A percentile compares a stretch with the other conserved stretches of the same genome.
Evolutionary conservation across 345 rosid genomes (phyloP).

Genomic region (Eucalyptus leucophloia): DNA sequence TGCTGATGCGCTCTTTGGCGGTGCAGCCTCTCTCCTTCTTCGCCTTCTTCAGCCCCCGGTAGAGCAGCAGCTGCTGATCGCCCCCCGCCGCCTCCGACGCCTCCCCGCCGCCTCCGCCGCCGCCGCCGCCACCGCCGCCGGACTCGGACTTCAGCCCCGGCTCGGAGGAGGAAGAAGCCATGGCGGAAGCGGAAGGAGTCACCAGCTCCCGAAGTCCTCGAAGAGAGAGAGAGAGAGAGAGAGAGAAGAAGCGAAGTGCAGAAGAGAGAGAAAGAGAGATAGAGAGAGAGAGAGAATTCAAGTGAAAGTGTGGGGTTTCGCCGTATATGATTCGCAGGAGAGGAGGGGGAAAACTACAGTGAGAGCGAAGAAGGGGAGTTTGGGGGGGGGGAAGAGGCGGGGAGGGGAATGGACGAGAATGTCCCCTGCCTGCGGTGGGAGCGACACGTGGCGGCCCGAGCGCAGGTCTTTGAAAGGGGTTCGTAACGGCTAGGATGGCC

Average conservation of each 20-base stretch:
- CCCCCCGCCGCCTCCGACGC: slow-evolving; percentile 3
- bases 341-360: background rate
- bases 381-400: background rate
- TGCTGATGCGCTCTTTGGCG: slow-evolving; percentile 97
- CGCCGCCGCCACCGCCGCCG: background rate
- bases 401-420: slow-evolving; percentile 4
- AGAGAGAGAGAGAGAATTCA: background rate
- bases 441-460: background rate
- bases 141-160: slow-evolving; percentile 66
- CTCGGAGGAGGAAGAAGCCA: slow-evolving; percentile 89
- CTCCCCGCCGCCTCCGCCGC: background rate
- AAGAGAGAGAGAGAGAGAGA: background rate
- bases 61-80: slow-evolving; percentile 73
- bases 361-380: background rate
- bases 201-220: background rate
- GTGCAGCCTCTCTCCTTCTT: slow-evolving; percentile 97
- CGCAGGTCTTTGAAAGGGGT: background rate
- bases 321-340: background rate
- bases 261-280: background rate
- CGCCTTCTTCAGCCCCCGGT: slow-evolving; percentile 79
- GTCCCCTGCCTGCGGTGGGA: slow-evolving; percentile 3
- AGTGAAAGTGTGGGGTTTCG: background rate
- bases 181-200: background rate
- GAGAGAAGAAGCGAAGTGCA: background rate
- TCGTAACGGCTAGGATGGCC: slow-evolving; percentile 45